Evolutionary conservation across 2,329 filamentous ascomycete genomes (phyloP).

Genomic region (Aspergillus piperis): DNA sequence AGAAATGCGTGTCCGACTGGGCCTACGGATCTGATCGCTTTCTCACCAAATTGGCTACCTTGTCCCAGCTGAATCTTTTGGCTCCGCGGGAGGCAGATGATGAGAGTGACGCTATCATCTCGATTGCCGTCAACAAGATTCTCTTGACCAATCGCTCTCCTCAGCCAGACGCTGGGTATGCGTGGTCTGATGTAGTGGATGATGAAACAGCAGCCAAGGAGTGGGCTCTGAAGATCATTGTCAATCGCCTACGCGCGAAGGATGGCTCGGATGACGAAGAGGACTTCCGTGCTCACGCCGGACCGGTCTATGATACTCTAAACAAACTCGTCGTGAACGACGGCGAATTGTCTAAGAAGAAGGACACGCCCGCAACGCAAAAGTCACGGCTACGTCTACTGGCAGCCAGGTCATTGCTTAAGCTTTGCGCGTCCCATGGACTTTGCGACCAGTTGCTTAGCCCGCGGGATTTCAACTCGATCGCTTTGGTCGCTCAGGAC

Average conservation of each 20-base stretch:
- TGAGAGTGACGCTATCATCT: slow-evolving; percentile 72
- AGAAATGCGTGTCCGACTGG: slow-evolving; percentile 73
- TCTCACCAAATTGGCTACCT: slow-evolving; percentile 57
- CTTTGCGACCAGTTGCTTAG: slow-evolving; percentile 73
- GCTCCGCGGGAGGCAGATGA: slow-evolving; percentile 72
- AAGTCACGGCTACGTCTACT: slow-evolving; percentile 77
- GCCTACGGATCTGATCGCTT: slow-evolving; percentile 72
- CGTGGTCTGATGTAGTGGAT: slow-evolving; percentile 73
- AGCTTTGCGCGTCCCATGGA: slow-evolving; percentile 74
- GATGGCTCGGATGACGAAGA: slow-evolving; percentile 49
- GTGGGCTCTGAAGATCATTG: slow-evolving; percentile 79
- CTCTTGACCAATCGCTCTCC: slow-evolving; percentile 68
- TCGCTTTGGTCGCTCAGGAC: slow-evolving; percentile 82
- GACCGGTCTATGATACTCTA: slow-evolving; percentile 74
- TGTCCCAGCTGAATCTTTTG: slow-evolving; percentile 71
- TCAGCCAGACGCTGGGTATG: slow-evolving; percentile 54
- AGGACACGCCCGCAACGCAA: slow-evolving; percentile 75
- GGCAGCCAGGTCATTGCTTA: slow-evolving; percentile 78
- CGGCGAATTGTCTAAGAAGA: slow-evolving; percentile 76
- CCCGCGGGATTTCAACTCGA: slow-evolving; percentile 73
- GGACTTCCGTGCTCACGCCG: slow-evolving; percentile 56
- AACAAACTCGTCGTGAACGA: slow-evolving; percentile 72
- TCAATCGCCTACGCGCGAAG: slow-evolving; percentile 76
- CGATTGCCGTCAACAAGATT: slow-evolving; percentile 74
- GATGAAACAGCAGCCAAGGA: slow-evolving; percentile 82